Evolutionary conservation across 768 basidiomycete genomes (phyloP), one percentile per base, ranked within the genome.

Genomic region (Mycena floridula): DNA sequence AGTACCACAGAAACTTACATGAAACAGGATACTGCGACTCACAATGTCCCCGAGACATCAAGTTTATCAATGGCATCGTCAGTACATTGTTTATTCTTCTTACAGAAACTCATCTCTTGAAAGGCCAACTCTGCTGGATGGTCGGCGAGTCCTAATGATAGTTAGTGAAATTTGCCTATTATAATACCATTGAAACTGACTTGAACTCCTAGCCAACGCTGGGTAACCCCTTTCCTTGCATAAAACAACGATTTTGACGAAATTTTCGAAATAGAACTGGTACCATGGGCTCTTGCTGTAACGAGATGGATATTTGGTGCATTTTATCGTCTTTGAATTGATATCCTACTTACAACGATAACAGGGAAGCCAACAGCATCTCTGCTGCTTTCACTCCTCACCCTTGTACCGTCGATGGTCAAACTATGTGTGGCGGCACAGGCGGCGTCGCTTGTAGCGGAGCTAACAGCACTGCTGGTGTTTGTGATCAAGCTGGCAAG

Each of bases 11-110:
- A n/a, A n/a, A n/a, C n/a, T n/a, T n/a, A n/a, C n/a, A n/a, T n/a
- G n/a, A n/a, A n/a, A n/a, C n/a, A n/a, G 79, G 79, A 12, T 81
- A 81, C 62, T 80, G 79, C 59, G 79, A 81, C 57, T 70, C 79
- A 15, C 79, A 81, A 60, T 81, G 79, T 63, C 79, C 79, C 9
- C 60, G 65, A 27, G 78, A 79, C 52, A 66, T 79, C 60, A 80
- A 81, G 59, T 80, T 80, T 59, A 79, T 81, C 59, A 69, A 75
- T 59, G 79, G 79, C 54, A 54, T 65, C 65, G 76, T 74, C 41
- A 45, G 68, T 22, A 24, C 7, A 25, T 0, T 45, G 22, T 6
- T 16, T 13, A 3, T 13, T 39, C 38, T 39, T 39, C 27, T 15
- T 23, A 24, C 18, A 16, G 7, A n/a, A 7, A 1, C 22, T 28